Evolutionary conservation across 805 yeast species (phyloP), one percentile per base, ranked within the genome.

Genomic region (Crinitomyces ghanaensis): DNA sequence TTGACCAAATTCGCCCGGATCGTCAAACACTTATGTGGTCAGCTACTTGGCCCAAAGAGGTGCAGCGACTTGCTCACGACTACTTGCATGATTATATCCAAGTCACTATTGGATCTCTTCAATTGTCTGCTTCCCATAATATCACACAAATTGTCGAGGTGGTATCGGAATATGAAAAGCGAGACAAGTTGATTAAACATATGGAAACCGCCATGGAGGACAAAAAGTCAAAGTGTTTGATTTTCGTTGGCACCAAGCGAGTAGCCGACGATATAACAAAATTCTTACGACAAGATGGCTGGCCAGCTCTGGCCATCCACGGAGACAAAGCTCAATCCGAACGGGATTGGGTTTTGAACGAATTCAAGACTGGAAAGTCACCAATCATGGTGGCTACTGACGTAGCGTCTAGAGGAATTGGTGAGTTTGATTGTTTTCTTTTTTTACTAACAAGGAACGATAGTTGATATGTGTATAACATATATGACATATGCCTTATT

Each of bases 1-100:
- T 91, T 48, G 86, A 79, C 51, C 97, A 88, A 71, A 91, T 91
- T 59, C 82, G 98, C 69, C 98, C 98, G 42, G 98, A 91, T 62
- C 85, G 97, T 71, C 98, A 91, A 68, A 91, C 98, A 41, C 71
- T 88, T 51, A 84, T 91, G 96, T 91, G 97, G 97, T 88, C 97
- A 42, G 98, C 98, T 49, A 91, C 98, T 36, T 91, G 98, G 98
- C 98, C 98, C 52, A 88, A 86, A 72, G 93, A 84, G 62, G 97
- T 91, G 44, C 93, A 88, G 69, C 70, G 76, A 48, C 70, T 91
- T 56, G 93, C 96, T 46, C 72, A 78, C 53, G 98, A 91, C 61
- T 91, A 83, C 62, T 70, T 88, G 57, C 63, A 72, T 36, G 95
- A 91, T 58, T 91, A 88, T 54, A 88, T 91, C 56, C 97, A 91